Evolutionary conservation across 768 basidiomycete species (phyloP), one percentile per base, ranked within the genome.

Genomic region (Mycena indigotica): DNA sequence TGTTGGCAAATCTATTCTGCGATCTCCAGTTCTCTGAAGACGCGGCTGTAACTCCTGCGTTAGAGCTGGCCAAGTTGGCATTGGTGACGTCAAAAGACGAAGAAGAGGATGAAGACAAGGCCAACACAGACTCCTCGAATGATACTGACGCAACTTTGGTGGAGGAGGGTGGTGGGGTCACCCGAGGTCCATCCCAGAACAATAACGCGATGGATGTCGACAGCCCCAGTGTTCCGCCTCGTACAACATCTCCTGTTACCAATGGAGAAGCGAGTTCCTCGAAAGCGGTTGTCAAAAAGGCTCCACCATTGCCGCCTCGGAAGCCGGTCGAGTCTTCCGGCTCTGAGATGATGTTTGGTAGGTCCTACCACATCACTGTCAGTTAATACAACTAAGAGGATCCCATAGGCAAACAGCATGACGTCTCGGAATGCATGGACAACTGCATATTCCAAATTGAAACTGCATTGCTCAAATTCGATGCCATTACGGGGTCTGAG

Each of bases 361-460:
- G 65, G 83, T 66, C 8, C 24, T 44, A 17, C 15, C 32, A 30
- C 39, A 26, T 2, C 29, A 45, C 48, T 2, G 53, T 50, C 24
- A 39, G 56, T 16, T 12, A 49, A n/a, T 19, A 5, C 28, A 52
- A 19, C 32, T 52, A 67, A 38, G 66, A 29, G 29, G 29, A 49
- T 46, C 60, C n/a, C 67, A 29, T 56, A 93, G 95, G 96, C 4
- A 89, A 90, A 65, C 97, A 99, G 67, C 96, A 99, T 67, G 97
- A 99, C 70, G 95, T 98, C 13, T 89, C 96, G 0, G 97, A 99
- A 73, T 98, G 96, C 73, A 93, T 98, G 89, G 96, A 98, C 73
- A 98, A 98, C 66, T 95, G 95, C 76, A 90, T 99, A 81, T 97
- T 97, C 75, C 97, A 98, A 72, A 94, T 98, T 50, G 97, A 99